Percentiles rank a stretch among this genome's conserved stretches.
Evolutionary conservation across 78 protist species (phyloP).

Genomic region (Mastigamoeba balamuthi): DNA sequence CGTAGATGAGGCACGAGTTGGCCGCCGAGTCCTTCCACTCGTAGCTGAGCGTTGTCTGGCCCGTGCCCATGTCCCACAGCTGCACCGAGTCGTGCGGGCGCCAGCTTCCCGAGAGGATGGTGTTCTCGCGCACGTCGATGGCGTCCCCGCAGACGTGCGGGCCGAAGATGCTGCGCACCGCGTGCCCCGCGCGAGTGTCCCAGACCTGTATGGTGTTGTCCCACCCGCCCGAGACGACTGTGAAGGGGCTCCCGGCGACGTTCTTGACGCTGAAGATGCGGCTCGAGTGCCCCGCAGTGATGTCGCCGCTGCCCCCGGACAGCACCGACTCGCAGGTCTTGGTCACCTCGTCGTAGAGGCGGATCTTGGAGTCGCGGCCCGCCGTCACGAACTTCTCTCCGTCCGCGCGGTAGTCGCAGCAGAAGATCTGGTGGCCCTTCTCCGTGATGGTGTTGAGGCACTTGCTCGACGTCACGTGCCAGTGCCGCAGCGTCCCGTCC

Average conservation of each 20-base stretch:
- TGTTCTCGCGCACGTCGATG: background rate
- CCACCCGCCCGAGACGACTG: conserved; percentile 31
- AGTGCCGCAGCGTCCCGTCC: conserved; percentile 4
- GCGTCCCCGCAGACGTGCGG: conserved; percentile 50
- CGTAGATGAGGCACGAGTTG: conserved; percentile 8
- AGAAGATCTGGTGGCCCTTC: background rate
- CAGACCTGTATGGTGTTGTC: conserved; percentile 41
- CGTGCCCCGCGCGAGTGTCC: conserved; percentile 33
- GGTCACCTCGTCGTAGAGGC: conserved; percentile 43
- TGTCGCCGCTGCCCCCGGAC: background rate
- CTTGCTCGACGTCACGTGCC: conserved; percentile 9
- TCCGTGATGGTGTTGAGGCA: conserved; percentile 5
- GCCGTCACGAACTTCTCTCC: conserved; percentile 13
- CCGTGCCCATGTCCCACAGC: conserved; percentile 19
- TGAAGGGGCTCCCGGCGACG: background rate
- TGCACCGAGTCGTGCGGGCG: conserved; percentile 1
- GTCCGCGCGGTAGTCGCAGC: background rate
- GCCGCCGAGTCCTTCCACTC: background rate
- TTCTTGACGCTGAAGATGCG: conserved; percentile 32
- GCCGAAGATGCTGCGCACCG: conserved; percentile 8
- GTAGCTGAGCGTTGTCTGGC: background rate
- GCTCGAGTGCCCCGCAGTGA: conserved; percentile 20
- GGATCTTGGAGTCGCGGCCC: conserved; percentile 20
- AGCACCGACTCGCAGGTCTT: background rate
- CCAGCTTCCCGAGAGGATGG: conserved; percentile 18